These are phyloP conservation scores for Nidularia sp. DNA, from an alignment of 768 basidiomycete species.

Conservation along the genomic window DNA sequence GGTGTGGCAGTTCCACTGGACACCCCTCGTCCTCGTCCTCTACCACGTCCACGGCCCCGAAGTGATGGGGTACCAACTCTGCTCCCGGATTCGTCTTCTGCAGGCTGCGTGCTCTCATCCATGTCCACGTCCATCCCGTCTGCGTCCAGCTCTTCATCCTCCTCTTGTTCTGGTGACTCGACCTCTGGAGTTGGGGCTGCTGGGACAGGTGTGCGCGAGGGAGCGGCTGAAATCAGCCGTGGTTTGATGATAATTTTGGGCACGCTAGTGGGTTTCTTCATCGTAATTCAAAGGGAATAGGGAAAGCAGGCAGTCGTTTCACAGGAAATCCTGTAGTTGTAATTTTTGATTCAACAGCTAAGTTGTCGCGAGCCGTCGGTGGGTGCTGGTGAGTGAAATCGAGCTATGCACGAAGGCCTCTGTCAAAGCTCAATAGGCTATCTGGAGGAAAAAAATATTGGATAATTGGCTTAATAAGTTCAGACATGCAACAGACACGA, in stretches of 20 bases:
- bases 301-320: too few relatives aligned
- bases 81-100: constrained; percentile 26
- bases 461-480: too few relatives aligned
- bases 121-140: constrained; percentile 33
- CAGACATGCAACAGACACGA: too few relatives aligned
- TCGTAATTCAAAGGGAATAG: background rate
- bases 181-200: constrained; percentile 7
- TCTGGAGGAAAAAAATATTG: too few relatives aligned
- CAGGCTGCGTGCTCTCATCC: constrained; percentile 26
- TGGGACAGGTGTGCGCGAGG: constrained; percentile 12
- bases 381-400: too few relatives aligned
- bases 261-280: constrained; percentile 11
- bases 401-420: too few relatives aligned
- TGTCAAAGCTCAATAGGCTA: too few relatives aligned
- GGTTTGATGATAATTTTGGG: constrained; percentile 52
- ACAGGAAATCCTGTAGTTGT: too few relatives aligned
- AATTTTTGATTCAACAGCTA: too few relatives aligned
- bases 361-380: too few relatives aligned
- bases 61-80: background rate
- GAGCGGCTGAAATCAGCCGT: constrained; percentile 20
- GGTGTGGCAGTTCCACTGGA: constrained; percentile 26
- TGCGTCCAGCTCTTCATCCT: constrained; percentile 23
- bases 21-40: constrained; percentile 22
- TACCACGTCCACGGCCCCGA: constrained; percentile 19
- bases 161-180: constrained; percentile 17